These are phyloP conservation scores for Strigomonas oncopelti DNA, from an alignment of 208 protist species.

Conservation along the genomic window DNA sequence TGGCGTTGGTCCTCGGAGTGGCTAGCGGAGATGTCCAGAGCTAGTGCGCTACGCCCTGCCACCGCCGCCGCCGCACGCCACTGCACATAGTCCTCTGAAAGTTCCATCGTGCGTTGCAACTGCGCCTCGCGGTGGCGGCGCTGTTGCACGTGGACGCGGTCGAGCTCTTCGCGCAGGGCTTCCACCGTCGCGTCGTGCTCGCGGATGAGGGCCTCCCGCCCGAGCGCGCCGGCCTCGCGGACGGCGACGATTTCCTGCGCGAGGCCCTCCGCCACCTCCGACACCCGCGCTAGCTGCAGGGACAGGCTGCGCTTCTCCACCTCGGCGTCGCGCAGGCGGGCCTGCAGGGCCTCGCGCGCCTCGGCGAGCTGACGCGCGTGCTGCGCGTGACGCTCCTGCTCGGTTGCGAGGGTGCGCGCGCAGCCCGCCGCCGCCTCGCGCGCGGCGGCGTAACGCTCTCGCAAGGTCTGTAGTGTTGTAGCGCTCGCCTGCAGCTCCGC, in stretches of 20 bases:
- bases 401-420: background rate
- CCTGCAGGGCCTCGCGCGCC: background rate
- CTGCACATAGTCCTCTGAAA: slow-evolving; percentile 11
- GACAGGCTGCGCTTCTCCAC: background rate
- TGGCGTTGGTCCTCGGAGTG: no score
- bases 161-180: background rate
- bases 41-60: slow-evolving; percentile 18
- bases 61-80: slow-evolving; percentile 16
- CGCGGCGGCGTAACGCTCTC: no score
- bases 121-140: background rate
- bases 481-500: no score
- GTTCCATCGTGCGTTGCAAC: background rate
- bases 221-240: background rate
- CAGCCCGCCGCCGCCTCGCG: no score
- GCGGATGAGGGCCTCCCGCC: background rate
- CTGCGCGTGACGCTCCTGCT: background rate
- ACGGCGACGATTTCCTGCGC: background rate
- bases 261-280: background rate
- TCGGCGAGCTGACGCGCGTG: background rate
- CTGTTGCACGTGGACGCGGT: background rate
- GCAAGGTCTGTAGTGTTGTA: no score
- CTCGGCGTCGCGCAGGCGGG: background rate
- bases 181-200: background rate
- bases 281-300: background rate
- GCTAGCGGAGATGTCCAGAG: slow-evolving; percentile 14